Conservation (phyloP, 2,329 filamentous ascomycete genomes). For the Rhinocladiella similis region DNA sequence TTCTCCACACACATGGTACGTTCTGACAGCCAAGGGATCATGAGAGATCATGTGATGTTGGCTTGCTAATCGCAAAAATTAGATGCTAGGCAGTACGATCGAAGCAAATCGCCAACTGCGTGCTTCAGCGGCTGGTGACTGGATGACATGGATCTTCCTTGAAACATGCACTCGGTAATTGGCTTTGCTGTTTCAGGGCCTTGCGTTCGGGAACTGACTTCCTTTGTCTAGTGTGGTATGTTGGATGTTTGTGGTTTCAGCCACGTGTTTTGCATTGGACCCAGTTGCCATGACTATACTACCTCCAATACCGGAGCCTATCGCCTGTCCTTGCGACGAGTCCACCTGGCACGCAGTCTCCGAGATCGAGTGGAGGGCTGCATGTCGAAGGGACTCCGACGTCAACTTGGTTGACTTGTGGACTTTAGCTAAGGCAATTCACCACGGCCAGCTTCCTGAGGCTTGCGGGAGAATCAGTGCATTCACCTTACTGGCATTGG, state of each 20-base stretch:
- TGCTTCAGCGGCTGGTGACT: neutral
- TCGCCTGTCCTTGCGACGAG: constrained; percentile 6
- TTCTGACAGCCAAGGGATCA: neutral
- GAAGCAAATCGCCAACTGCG: neutral
- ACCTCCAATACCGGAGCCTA: constrained; percentile 7
- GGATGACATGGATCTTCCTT: constrained; percentile 8
- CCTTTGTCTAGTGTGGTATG: neutral
- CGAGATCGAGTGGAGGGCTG: constrained; percentile 7
- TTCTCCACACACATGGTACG: neutral
- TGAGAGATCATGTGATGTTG: neutral
- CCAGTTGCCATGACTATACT: neutral
- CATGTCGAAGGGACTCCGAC: neutral
- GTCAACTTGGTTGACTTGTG: neutral
- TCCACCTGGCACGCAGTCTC: constrained; percentile 11
- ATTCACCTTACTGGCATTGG: constrained; percentile 9
- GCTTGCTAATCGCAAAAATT: neutral
- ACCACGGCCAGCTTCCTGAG: constrained; percentile 1
- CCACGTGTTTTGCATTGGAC: constrained; percentile 6
- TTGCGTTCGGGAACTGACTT: too few relatives aligned
- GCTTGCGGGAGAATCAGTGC: constrained; percentile 7
- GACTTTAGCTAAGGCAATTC: constrained; percentile 4
- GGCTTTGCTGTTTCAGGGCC: neutral
- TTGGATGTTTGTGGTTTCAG: constrained; percentile 12
- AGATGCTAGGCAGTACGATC: neutral
- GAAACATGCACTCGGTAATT: constrained; percentile 3